phyloP scores from a whole-genome alignment of 2,329 filamentous ascomycete species.

The Dothideomycetes sp. region DNA sequence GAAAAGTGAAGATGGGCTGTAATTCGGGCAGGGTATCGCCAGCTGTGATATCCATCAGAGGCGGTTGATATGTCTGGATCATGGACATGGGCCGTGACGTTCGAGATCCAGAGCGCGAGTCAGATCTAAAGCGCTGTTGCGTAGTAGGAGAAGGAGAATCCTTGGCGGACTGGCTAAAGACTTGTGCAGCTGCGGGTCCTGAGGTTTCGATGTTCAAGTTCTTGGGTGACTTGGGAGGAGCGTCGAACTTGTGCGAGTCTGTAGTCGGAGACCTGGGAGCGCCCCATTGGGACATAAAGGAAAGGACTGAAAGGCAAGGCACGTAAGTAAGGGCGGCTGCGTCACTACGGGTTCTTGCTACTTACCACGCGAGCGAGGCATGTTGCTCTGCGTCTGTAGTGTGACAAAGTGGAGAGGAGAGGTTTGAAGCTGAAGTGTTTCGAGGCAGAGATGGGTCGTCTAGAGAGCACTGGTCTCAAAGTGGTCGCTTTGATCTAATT shows the following conservation, averaged over 20 bases:
- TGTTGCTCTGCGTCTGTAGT: constrained; percentile 11
- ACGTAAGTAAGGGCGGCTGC: constrained; percentile 10
- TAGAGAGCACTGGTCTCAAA: background rate
- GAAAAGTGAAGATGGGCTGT: constrained; percentile 82
- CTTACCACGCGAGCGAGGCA: constrained; percentile 25
- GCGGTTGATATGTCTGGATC: constrained; percentile 74
- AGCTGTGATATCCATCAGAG: constrained; percentile 73
- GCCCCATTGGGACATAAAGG: constrained; percentile 78
- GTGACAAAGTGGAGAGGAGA: too few species aligned
- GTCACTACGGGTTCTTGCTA: constrained; percentile 7
- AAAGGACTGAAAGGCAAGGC: constrained; percentile 57
- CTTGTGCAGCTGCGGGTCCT: constrained; percentile 4
- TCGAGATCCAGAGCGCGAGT: constrained; percentile 26
- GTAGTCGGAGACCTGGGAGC: constrained; percentile 26
- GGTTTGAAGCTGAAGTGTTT: background rate
- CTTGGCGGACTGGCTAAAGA: constrained; percentile 5
- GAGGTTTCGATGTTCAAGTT: constrained; percentile 9
- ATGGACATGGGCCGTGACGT: constrained; percentile 66
- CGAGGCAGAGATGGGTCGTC: background rate
- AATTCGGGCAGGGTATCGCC: constrained; percentile 85
- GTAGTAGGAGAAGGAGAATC: constrained; percentile 19
- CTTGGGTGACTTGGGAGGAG: constrained; percentile 10
- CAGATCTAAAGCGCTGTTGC: constrained; percentile 25
- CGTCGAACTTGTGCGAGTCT: constrained; percentile 7
- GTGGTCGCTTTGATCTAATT: too few species aligned